phyloP scores from a whole-genome alignment of 2,329 filamentous ascomycete genomes.

The Claviceps maximensis region DNA sequence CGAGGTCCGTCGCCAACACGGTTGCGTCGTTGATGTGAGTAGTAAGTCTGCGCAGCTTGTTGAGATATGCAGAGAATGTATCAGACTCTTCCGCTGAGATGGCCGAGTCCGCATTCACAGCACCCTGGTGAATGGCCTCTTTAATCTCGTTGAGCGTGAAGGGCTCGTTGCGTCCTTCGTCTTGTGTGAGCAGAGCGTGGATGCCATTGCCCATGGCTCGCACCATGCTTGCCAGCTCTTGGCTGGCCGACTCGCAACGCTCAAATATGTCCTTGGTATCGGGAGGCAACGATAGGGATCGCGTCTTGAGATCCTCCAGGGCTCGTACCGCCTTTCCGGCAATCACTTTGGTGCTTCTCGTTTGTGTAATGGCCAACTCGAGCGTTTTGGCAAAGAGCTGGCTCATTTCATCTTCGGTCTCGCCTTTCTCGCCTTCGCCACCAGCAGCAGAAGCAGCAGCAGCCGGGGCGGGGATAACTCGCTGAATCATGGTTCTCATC shows the following conservation, averaged over 20 bases:
- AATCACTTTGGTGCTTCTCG: conserved; percentile 72
- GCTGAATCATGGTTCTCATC: conserved; percentile 52
- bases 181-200: conserved; percentile 47
- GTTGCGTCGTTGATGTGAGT: conserved; percentile 57
- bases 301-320: conserved; percentile 61
- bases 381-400: conserved; percentile 56
- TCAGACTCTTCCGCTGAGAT: conserved; percentile 41
- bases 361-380: conserved; percentile 60
- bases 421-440: no score
- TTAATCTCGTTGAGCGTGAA: conserved; percentile 56
- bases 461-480: conserved; percentile 34
- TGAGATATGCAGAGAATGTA: conserved; percentile 54
- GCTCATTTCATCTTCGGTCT: conserved; percentile 48
- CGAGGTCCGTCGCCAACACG: conserved; percentile 54
- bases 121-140: conserved; percentile 43
- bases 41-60: conserved; percentile 52
- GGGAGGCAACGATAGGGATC: conserved; percentile 59
- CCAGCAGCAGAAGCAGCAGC: neutral
- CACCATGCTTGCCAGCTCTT: conserved; percentile 52
- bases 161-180: conserved; percentile 57
- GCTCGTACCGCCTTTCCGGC: conserved; percentile 65
- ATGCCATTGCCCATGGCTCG: conserved; percentile 55
- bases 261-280: conserved; percentile 59
- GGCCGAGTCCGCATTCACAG: conserved; percentile 32
- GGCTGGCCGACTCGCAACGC: conserved; percentile 49